Evolutionary conservation across 768 basidiomycete genomes (phyloP).

Genomic region (Dacryopinax primogenitus): DNA sequence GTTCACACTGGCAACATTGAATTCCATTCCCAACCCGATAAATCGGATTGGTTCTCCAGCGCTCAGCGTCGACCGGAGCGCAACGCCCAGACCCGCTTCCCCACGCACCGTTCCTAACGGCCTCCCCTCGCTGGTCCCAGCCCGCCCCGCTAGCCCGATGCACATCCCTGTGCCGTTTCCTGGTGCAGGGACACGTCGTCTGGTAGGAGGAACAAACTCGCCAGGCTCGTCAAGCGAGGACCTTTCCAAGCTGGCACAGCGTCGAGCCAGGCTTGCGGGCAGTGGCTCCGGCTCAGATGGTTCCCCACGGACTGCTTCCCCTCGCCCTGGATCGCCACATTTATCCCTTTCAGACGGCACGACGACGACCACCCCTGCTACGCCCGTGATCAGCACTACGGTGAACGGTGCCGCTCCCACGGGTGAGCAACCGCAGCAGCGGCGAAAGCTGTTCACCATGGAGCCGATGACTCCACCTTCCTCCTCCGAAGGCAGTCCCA

Average conservation of each 20-base stretch:
- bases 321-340: background rate
- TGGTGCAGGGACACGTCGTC: background rate
- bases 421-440: background rate
- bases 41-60: constrained; percentile 1
- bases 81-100: background rate
- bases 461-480: constrained; percentile 2
- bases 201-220: background rate
- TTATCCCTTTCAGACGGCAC: background rate
- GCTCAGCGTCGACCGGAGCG: background rate
- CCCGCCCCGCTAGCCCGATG: background rate
- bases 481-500: constrained; percentile 2
- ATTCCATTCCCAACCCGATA: background rate
- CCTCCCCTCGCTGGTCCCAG: too few species aligned
- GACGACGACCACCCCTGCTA: background rate
- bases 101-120: background rate
- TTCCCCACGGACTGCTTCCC: background rate
- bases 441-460: background rate
- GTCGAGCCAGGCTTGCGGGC: background rate
- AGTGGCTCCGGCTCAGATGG: background rate
- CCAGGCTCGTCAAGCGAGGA: constrained; percentile 4
- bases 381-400: background rate
- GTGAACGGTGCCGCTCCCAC: background rate
- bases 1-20: background rate
- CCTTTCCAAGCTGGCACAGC: background rate
- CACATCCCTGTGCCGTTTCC: background rate